phyloP scores from a whole-genome alignment of 2,329 filamentous ascomycete genomes.

The Tympanopsis confertula region DNA sequence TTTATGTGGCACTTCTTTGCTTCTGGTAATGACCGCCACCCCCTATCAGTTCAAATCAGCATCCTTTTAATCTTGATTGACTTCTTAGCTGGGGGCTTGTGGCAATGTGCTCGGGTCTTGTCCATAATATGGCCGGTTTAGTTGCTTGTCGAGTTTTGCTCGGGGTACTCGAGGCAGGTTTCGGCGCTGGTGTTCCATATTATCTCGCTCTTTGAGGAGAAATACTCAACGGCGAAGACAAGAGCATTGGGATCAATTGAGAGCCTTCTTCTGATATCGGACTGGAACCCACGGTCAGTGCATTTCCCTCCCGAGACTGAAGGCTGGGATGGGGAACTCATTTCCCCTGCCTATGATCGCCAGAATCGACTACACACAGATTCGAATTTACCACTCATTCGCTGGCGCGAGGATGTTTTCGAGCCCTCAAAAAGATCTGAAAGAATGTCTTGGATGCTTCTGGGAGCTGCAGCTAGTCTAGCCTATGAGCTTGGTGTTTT shows the following conservation, averaged over 20 bases:
- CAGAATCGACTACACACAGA: slow-evolving; percentile 7
- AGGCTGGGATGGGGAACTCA: slow-evolving; percentile 9
- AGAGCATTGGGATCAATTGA: slow-evolving; percentile 9
- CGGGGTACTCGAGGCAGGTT: slow-evolving; percentile 8
- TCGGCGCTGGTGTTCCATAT: slow-evolving; percentile 7
- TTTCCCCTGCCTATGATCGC: slow-evolving; percentile 9
- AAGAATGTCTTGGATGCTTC: slow-evolving; percentile 14
- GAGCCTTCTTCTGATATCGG: slow-evolving; percentile 9
- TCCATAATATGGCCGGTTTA: slow-evolving; percentile 5
- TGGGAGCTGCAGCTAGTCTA: slow-evolving; percentile 9
- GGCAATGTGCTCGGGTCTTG: slow-evolving; percentile 6
- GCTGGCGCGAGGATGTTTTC: slow-evolving; percentile 12
- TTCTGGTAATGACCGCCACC: slow-evolving; percentile 4
- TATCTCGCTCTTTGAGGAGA: slow-evolving; percentile 11
- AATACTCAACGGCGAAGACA: slow-evolving; percentile 9
- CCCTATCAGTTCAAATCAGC: not conserved
- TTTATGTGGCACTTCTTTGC: slow-evolving; percentile 8
- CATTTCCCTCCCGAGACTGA: slow-evolving; percentile 11
- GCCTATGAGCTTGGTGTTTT: slow-evolving; percentile 10
- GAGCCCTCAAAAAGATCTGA: slow-evolving; percentile 11
- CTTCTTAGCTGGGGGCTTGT: slow-evolving; percentile 3
- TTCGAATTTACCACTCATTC: slow-evolving; percentile 9
- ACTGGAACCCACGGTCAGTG: slow-evolving; percentile 10
- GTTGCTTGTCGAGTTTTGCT: slow-evolving; percentile 5
- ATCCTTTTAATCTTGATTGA: not conserved